Evolutionary conservation across 2,329 filamentous ascomycete species (phyloP).

Genomic region (Chaetomium sp.): DNA sequence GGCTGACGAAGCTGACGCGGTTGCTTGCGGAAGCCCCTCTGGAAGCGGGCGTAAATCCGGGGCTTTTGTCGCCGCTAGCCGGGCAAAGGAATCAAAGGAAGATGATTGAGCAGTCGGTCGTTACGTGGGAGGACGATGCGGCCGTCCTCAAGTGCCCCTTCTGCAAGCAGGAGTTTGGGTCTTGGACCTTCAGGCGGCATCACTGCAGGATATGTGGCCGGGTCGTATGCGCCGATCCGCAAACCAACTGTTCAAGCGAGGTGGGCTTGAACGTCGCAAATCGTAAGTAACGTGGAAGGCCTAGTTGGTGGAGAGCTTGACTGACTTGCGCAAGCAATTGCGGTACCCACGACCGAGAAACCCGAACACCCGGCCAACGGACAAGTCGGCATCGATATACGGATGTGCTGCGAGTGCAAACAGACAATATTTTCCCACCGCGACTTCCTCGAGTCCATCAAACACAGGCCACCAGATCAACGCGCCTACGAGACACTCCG

Average conservation of each 20-base stretch:
- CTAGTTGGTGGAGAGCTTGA: neutral
- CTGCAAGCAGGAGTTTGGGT: conserved; percentile 92
- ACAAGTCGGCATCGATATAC: conserved; percentile 73
- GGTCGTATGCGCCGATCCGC: conserved; percentile 86
- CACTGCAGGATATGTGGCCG: conserved; percentile 93
- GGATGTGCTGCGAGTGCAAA: conserved; percentile 90
- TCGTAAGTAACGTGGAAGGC: conserved; percentile 40
- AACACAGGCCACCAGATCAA: conserved; percentile 71
- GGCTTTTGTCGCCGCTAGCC: conserved; percentile 62
- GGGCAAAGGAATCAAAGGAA: conserved; percentile 78
- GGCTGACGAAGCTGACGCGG: conserved; percentile 85
- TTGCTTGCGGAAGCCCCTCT: conserved; percentile 75
- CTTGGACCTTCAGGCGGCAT: conserved; percentile 89
- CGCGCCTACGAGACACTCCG: conserved; percentile 79
- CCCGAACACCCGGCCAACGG: conserved; percentile 36
- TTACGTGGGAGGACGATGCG: conserved; percentile 92
- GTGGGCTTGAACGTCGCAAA: conserved; percentile 75
- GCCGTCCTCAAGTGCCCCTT: conserved; percentile 82
- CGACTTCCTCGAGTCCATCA: conserved; percentile 74
- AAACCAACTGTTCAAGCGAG: conserved; percentile 82
- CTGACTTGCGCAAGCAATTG: conserved; percentile 29
- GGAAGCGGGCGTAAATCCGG: conserved; percentile 56
- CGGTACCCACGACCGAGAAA: conserved; percentile 42
- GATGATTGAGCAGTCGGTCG: conserved; percentile 83
- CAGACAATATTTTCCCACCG: conserved; percentile 63